Base-by-base conservation (phyloP, 129 eudicot genomes). In the Helichrysum umbraculigerum region DNA sequence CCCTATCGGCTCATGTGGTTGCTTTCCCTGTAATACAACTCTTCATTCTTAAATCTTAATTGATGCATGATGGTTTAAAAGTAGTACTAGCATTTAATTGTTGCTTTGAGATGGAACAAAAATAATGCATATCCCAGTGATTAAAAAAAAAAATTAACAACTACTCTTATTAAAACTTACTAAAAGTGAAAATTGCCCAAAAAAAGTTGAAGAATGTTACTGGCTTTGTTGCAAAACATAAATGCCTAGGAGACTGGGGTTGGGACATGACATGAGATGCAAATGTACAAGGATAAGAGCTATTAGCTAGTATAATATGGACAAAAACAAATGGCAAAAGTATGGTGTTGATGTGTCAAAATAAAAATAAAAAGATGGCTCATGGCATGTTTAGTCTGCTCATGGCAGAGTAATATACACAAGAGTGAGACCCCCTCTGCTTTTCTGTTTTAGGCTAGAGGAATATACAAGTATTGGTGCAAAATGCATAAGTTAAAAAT, bases 21-120 rank as follows among this genome's bases (percentile, higher is more conserved):
- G 91, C 73, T 86, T 90, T 32, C 96, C 91, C 30, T 90, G 96
- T 74, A 82, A 66, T 62, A 64, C 30, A 19, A 61, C 15, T n/a
- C 66, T 61, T 28, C 61, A 56, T 17, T 20, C 61, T 72, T 72
- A 32, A 32, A 21, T 44, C 78, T 74, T 74, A 28, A 41, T 28
- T 64, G n/a, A 29, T 64, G 9, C 12, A 64, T 16, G 61, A 51
- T 29, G 64, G 63, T 54, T 71, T 71, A 54, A 33, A 10, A n/a
- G 44, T 54, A 17, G 28, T 25, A 25, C 28, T 25, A 25, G 17
- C 10, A 32, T 71, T 52, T 32, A 71, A 51, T 33, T 58, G 54
- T 35, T 35, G 32, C 52, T 66, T 66, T 66, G 15, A 35, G 52
- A 66, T 64, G 37, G 37, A 66, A 12, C 50, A 66, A 17, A 66